A percentile compares a stretch with the other conserved stretches of the same genome.
phyloP scores from a whole-genome alignment of 441 rosid species.

The Lepidium campestre region DNA sequence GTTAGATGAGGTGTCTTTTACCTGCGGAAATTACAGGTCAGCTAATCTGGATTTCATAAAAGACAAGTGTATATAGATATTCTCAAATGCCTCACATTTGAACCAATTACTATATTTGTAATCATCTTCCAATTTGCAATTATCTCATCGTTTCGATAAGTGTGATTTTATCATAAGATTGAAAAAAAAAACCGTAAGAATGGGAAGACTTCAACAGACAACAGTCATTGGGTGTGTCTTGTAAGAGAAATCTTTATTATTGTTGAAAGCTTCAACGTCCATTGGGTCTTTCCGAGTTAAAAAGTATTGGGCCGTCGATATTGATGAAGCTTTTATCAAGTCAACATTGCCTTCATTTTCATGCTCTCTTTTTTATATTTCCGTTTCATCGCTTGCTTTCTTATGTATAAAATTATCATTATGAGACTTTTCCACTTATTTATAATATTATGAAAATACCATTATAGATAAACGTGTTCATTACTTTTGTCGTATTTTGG shows the following conservation, averaged over 20 bases:
- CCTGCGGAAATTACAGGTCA: slow-evolving; percentile 24
- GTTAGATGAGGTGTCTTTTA: slow-evolving; percentile 20
- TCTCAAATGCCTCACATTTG: slow-evolving; percentile 4
- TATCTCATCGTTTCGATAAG: slow-evolving; percentile 14
- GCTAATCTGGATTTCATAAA: slow-evolving; percentile 14
- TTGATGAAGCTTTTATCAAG: slow-evolving; percentile 11
- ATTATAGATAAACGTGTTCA: background rate
- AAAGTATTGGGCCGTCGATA: slow-evolving; percentile 2
- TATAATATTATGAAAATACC: background rate
- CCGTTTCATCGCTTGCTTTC: background rate
- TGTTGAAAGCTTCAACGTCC: background rate
- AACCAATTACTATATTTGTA: slow-evolving; percentile 23
- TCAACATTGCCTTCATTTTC: background rate
- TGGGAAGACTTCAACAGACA: slow-evolving; percentile 2
- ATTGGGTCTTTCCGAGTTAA: background rate
- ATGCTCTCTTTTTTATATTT: background rate
- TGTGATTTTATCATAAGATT: background rate
- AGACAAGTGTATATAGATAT: background rate
- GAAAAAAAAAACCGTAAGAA: background rate
- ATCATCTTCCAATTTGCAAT: background rate
- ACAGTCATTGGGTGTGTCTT: background rate
- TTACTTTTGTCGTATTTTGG: no score
- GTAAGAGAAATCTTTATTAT: background rate
- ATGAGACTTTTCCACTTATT: background rate
- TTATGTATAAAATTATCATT: background rate